Evolutionary conservation across 805 yeast species (phyloP).

Genomic region (Wickerhamomyces ciferrii): DNA sequence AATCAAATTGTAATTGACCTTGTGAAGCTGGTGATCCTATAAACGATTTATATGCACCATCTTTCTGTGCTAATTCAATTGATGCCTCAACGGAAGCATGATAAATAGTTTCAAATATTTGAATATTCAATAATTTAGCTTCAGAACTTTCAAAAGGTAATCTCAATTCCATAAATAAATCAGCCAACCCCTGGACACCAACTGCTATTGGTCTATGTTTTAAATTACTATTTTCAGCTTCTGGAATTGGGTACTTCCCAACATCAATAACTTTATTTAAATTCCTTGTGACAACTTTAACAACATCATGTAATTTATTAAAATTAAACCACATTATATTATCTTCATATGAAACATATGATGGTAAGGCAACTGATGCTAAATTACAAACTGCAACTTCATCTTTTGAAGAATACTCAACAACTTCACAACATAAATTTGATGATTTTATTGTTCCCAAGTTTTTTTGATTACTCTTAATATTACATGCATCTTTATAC

Average conservation of each 20-base stretch:
- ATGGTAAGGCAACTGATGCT: constrained; percentile 87
- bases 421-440: constrained; percentile 90
- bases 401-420: constrained; percentile 84
- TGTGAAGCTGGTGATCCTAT: constrained; percentile 88
- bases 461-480: constrained; percentile 86
- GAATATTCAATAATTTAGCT: constrained; percentile 68
- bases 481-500: constrained; percentile 89
- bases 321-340: constrained; percentile 59
- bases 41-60: constrained; percentile 71
- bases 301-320: constrained; percentile 63
- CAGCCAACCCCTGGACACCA: constrained; percentile 96
- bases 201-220: constrained; percentile 88
- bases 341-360: constrained; percentile 54
- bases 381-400: constrained; percentile 96
- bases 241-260: constrained; percentile 74
- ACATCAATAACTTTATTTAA: constrained; percentile 79
- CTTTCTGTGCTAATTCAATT: constrained; percentile 61
- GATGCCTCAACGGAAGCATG: constrained; percentile 90
- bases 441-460: constrained; percentile 91
- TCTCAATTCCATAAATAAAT: constrained; percentile 71
- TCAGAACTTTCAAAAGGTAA: constrained; percentile 78
- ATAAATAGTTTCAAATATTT: constrained; percentile 91
- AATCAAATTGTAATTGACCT: constrained; percentile 78
- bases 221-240: constrained; percentile 67
- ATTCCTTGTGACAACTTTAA: constrained; percentile 72